Evolutionary conservation across 2,329 filamentous ascomycete species (phyloP).

Genomic region (Xylariaceae sp.): DNA sequence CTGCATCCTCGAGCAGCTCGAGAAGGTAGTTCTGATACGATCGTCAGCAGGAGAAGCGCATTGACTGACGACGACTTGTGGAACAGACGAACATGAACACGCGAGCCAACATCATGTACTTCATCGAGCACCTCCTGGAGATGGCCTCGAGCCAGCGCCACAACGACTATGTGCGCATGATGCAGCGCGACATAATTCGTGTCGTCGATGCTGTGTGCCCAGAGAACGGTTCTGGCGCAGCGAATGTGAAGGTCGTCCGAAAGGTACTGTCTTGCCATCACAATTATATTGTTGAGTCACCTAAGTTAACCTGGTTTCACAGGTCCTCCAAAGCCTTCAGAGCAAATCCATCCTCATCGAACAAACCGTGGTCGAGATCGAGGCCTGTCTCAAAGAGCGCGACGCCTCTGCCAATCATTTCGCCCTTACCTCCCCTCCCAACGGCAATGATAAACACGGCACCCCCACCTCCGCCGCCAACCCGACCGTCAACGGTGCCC

Average conservation of each 20-base stretch:
- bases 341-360: constrained; percentile 66
- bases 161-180: constrained; percentile 82
- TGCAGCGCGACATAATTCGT: constrained; percentile 85
- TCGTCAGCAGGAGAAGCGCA: not conserved
- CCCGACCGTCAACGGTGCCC: constrained; percentile 32
- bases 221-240: constrained; percentile 77
- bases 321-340: constrained; percentile 66
- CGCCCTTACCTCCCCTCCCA: constrained; percentile 46
- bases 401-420: constrained; percentile 59
- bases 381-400: constrained; percentile 75
- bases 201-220: constrained; percentile 91
- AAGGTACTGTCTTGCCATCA: constrained; percentile 49
- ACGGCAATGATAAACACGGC: constrained; percentile 36
- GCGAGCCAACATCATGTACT: constrained; percentile 98
- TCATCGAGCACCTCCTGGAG: constrained; percentile 92
- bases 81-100: constrained; percentile 87
- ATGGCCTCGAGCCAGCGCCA: constrained; percentile 72
- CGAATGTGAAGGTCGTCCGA: constrained; percentile 88
- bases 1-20: constrained; percentile 93
- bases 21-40: constrained; percentile 51
- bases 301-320: constrained; percentile 11
- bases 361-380: constrained; percentile 72
- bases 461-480: constrained; percentile 27
- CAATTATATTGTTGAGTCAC: not conserved
- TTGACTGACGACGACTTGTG: constrained; percentile 6